Base-by-base conservation (phyloP, 352 stramenopile genomes). In the Pythium sukuiense region DNA sequence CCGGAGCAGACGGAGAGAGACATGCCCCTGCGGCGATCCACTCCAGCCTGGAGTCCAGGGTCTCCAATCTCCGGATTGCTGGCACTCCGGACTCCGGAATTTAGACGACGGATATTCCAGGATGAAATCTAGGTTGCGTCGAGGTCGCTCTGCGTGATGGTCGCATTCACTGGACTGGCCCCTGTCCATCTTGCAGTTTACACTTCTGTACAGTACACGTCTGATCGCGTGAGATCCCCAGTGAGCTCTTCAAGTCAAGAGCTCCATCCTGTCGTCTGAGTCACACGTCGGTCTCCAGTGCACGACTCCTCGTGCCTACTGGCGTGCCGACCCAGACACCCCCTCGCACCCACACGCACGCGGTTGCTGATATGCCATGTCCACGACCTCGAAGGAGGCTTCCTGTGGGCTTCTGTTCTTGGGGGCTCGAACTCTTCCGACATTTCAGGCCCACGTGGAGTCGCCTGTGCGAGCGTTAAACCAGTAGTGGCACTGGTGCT, bases 401-500 rank as follows among this genome's bases (percentile, higher is more conserved):
- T 43, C 35, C 7, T 43, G 8, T 16, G 35, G 20, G 8, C 35
- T 43, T 43, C 35, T 16, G 35, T 16, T 43, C 32, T 35, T 35
- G 5, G 32, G 32, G 32, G 5, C 32, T 35, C 5, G 20, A 24
- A 24, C 20, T 24, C 16, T 72, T 61, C 2, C 6, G 9, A 12
- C 9, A 4, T 29, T 29, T 74, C 55, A 83, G 18, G 77, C 57
- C 79, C 81, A 90, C 13, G 62, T 68, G 0, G 79, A 87, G 26
- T 79, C 63, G 24, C 76, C 78, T 0, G 79, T 85, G 8, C 37
- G 71, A 3, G 76, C 53, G 32, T 90, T 71, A 61, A 74, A 90
- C 13, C 76, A 60, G 52, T 88, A 90, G 32, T 60, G 58, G 55
- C 72, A 72, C 54, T 87, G 73, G 45, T 80, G 76, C 68, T 90